Percentiles rank a stretch among this genome's conserved stretches.
These are phyloP conservation scores for Colletotrichum magnum DNA, from an alignment of 2,329 filamentous ascomycete species.

Conservation along the genomic window DNA sequence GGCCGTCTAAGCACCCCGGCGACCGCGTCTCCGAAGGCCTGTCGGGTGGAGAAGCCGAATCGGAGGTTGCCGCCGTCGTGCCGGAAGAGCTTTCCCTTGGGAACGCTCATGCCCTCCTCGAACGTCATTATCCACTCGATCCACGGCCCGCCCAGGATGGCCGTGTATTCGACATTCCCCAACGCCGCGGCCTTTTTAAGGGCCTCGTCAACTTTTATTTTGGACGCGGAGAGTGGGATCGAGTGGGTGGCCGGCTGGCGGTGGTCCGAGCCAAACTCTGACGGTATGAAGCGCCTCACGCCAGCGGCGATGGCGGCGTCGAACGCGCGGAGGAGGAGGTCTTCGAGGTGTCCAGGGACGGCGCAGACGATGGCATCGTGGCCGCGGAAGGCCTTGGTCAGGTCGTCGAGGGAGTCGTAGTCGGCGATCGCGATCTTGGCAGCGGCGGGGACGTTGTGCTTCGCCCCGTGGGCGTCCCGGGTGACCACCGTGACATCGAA, in stretches of 20 bases:
- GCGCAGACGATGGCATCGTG: slow-evolving; percentile 70
- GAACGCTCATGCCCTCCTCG: slow-evolving; percentile 18
- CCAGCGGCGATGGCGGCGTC: slow-evolving; percentile 66
- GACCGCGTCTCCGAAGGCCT: slow-evolving; percentile 61
- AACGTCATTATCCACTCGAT: slow-evolving; percentile 46
- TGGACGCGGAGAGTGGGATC: slow-evolving; percentile 40
- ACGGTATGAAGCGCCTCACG: slow-evolving; percentile 67
- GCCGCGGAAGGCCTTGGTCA: slow-evolving; percentile 66
- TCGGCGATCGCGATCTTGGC: slow-evolving; percentile 52
- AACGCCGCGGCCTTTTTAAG: slow-evolving; percentile 18
- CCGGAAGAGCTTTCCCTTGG: slow-evolving; percentile 53
- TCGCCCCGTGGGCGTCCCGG: slow-evolving; percentile 54
- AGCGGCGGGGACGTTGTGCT: slow-evolving; percentile 49
- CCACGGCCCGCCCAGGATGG: slow-evolving; percentile 58
- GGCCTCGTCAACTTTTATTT: slow-evolving; percentile 37
- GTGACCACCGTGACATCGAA: slow-evolving; percentile 55
- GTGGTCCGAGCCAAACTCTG: slow-evolving; percentile 59
- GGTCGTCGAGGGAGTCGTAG: slow-evolving; percentile 55
- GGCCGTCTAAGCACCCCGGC: slow-evolving; percentile 60
- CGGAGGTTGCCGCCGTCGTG: slow-evolving; percentile 63
- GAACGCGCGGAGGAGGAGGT: slow-evolving; percentile 63
- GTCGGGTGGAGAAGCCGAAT: slow-evolving; percentile 62
- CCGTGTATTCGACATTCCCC: slow-evolving; percentile 47
- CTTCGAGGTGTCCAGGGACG: slow-evolving; percentile 54
- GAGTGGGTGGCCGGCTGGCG: slow-evolving; percentile 33